A percentile compares a stretch with the other conserved stretches of the same genome.
These are phyloP conservation scores for Camelina laxa DNA, from an alignment of 345 rosid genomes.

Conservation along the genomic window DNA sequence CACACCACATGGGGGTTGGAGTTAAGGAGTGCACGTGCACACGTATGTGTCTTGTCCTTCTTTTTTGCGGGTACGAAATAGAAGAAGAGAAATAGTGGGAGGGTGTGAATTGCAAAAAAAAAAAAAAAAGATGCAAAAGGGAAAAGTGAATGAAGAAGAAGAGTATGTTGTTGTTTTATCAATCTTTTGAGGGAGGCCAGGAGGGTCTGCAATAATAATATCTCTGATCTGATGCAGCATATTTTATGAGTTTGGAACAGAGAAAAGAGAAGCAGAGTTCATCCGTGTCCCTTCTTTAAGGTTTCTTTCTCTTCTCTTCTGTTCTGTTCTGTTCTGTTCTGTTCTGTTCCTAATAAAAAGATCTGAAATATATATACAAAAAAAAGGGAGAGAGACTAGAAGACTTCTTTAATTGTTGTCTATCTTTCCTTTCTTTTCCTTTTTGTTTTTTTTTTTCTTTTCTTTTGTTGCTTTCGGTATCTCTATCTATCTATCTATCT, in stretches of 20 bases:
- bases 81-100: not conserved
- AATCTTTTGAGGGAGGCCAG: not conserved
- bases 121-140: too few relatives aligned
- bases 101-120: not conserved
- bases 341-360: not conserved
- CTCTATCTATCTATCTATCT: too few relatives aligned
- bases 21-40: slow-evolving; percentile 36
- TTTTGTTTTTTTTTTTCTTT: too few relatives aligned
- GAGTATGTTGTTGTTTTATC: too few relatives aligned
- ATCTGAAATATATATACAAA: not conserved
- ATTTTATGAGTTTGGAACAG: not conserved
- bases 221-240: too few relatives aligned
- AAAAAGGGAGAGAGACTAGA: not conserved
- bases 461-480: too few relatives aligned
- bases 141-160: too few relatives aligned
- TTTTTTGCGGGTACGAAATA: not conserved
- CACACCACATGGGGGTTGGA: slow-evolving; percentile 28
- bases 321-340: not conserved
- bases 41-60: slow-evolving; percentile 19
- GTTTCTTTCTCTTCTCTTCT: not conserved
- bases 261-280: not conserved
- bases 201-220: not conserved
- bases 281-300: not conserved
- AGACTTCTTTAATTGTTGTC: not conserved
- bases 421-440: not conserved